Evolutionary conservation across 306 rosid species (phyloP).

Genomic region (Vicia villosa): DNA sequence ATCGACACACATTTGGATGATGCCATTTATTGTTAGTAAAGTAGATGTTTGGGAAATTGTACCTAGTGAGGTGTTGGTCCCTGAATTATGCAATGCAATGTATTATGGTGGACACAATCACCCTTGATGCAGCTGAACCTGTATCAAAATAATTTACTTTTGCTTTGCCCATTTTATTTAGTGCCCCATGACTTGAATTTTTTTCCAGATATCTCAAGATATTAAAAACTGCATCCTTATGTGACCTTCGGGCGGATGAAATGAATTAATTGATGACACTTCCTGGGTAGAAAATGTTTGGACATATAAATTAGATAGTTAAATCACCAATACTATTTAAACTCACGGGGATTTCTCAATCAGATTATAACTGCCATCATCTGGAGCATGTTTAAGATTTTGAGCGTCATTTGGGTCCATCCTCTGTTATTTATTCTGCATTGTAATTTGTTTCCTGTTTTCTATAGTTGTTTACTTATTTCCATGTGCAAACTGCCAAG

Average conservation of each 20-base stretch:
- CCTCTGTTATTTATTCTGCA: neutral
- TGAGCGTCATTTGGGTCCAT: constrained; percentile 8
- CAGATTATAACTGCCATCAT: neutral
- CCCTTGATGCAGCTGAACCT: neutral
- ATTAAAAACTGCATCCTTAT: neutral
- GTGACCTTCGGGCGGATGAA: neutral
- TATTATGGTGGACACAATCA: neutral
- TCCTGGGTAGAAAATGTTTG: neutral
- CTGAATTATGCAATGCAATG: constrained; percentile 4
- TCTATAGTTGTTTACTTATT: neutral
- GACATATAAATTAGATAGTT: constrained; percentile 4
- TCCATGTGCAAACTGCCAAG: constrained; percentile 17
- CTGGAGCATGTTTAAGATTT: neutral
- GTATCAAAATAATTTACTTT: neutral
- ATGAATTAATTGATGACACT: neutral
- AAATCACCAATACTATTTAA: neutral
- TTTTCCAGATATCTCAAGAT: constrained; percentile 21
- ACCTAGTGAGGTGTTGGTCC: no score
- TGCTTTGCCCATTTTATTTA: neutral
- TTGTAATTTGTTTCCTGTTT: constrained; percentile 25
- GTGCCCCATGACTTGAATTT: neutral
- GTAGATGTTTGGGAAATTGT: neutral
- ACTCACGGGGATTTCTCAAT: neutral
- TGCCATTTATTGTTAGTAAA: neutral
- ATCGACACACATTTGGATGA: neutral